A percentile compares a stretch with the other conserved stretches of the same genome.
phyloP scores from a whole-genome alignment of 257 asterid species.

The Henckelia pumila region DNA sequence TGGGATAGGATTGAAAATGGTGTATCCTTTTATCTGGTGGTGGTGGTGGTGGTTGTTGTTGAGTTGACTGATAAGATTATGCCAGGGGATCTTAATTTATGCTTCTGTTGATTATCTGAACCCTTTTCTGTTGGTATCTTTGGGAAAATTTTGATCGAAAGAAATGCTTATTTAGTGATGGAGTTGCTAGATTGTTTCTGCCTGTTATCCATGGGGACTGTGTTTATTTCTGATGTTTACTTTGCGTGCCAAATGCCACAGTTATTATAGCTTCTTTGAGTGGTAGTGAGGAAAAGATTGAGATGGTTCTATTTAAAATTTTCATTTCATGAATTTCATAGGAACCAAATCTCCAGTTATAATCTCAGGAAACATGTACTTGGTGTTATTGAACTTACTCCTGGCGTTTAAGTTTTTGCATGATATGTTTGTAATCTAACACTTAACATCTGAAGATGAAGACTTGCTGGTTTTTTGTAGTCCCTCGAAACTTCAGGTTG shows the following conservation, averaged over 20 bases:
- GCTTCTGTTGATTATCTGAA: background rate
- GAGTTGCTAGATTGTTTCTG: background rate
- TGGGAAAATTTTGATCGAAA: background rate
- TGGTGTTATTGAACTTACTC: background rate
- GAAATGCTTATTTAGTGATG: background rate
- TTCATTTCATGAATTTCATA: background rate
- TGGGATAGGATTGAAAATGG: background rate
- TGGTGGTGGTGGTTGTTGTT: background rate
- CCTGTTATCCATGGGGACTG: background rate
- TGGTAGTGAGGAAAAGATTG: background rate
- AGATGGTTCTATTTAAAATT: background rate
- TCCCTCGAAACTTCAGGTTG: slow-evolving; percentile 61
- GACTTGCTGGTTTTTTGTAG: slow-evolving; percentile 27
- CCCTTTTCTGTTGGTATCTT: background rate
- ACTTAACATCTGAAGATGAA: slow-evolving; percentile 25
- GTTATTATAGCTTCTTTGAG: too few species aligned
- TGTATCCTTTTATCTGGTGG: slow-evolving; percentile 16
- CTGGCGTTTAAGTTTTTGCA: background rate
- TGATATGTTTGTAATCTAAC: background rate
- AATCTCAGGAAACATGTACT: background rate
- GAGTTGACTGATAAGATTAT: background rate
- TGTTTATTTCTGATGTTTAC: background rate
- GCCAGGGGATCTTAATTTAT: background rate
- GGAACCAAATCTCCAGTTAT: background rate
- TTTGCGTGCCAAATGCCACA: background rate